These are phyloP conservation scores for Bothriochloa decipiens DNA, from an alignment of 176 grass and related monocot species.

Conservation along the genomic window DNA sequence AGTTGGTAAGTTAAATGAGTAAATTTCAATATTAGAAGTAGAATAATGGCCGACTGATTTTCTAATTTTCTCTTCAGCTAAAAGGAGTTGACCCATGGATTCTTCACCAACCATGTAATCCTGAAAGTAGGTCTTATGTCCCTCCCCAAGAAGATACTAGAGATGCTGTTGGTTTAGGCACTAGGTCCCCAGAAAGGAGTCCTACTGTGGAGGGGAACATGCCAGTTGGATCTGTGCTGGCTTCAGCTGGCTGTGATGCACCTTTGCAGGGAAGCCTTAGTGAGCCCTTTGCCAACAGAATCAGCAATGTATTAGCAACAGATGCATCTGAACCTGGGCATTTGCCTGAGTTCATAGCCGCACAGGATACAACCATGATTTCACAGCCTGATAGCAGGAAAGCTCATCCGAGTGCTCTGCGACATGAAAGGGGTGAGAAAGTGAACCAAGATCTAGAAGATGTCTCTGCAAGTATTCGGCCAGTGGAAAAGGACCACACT, in stretches of 20 bases:
- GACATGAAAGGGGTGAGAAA: conserved; percentile 33
- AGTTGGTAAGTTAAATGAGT: conserved; percentile 49
- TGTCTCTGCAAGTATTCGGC: conserved; percentile 7
- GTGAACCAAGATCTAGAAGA: conserved; percentile 31
- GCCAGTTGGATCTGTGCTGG: conserved; percentile 9
- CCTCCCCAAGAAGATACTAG: too few relatives aligned
- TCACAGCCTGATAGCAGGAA: conserved; percentile 4
- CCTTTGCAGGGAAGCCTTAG: conserved; percentile 21
- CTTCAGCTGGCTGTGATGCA: conserved; percentile 24
- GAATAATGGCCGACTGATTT: conserved; percentile 3
- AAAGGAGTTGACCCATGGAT: conserved; percentile 40
- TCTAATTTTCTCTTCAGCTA: conserved; percentile 43
- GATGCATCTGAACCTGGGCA: conserved; percentile 11
- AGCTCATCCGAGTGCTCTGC: conserved; percentile 24
- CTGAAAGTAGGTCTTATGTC: too few relatives aligned
- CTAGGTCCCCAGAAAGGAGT: too few relatives aligned
- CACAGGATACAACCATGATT: conserved; percentile 12
- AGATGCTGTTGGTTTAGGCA: too few relatives aligned
- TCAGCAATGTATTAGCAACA: conserved; percentile 2
- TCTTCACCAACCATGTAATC: too few relatives aligned
- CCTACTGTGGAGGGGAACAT: conserved; percentile 24
- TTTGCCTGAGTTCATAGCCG: conserved; percentile 15
- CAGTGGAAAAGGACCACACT: conserved; percentile 25
- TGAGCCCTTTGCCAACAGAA: conserved; percentile 5
- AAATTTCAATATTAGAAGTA: neutral